These are phyloP conservation scores for Microstegium vimineum DNA, from an alignment of 176 grass and related monocot genomes.

Conservation along the genomic window DNA sequence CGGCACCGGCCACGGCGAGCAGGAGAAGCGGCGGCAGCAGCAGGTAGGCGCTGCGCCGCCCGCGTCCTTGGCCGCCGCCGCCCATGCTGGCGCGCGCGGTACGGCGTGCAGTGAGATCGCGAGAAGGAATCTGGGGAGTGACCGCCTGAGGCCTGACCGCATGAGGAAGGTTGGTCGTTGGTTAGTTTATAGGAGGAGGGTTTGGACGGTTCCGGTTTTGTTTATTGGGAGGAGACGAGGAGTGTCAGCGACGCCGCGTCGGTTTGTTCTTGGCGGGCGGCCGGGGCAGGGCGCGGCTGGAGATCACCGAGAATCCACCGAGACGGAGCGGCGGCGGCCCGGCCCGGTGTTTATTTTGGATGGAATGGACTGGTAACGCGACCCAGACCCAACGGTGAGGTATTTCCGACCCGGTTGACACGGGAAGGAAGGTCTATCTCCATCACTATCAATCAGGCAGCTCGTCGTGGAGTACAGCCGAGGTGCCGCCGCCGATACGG, in stretches of 20 bases:
- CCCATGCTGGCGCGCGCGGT: not conserved
- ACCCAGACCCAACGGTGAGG: too few relatives aligned
- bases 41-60: not conserved
- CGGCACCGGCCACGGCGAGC: not conserved
- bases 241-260: not conserved
- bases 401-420: too few relatives aligned
- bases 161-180: not conserved
- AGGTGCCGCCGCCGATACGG: not conserved
- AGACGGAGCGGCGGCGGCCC: too few relatives aligned
- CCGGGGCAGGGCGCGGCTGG: too few relatives aligned
- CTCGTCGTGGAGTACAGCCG: not conserved
- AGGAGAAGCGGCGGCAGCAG: not conserved
- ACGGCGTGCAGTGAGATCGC: not conserved
- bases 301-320: too few relatives aligned
- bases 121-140: not conserved
- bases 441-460: too few relatives aligned
- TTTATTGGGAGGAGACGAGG: not conserved
- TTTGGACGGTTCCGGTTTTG: conserved; percentile 17
- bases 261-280: not conserved
- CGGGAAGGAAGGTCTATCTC: not conserved
- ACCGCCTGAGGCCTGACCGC: not conserved
- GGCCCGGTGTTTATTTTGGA: too few relatives aligned
- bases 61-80: not conserved
- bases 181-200: not conserved
- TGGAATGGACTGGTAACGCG: too few relatives aligned